Conservation (phyloP, 352 stramenopile genomes). For the Salisapilia sapeloensis region DNA sequence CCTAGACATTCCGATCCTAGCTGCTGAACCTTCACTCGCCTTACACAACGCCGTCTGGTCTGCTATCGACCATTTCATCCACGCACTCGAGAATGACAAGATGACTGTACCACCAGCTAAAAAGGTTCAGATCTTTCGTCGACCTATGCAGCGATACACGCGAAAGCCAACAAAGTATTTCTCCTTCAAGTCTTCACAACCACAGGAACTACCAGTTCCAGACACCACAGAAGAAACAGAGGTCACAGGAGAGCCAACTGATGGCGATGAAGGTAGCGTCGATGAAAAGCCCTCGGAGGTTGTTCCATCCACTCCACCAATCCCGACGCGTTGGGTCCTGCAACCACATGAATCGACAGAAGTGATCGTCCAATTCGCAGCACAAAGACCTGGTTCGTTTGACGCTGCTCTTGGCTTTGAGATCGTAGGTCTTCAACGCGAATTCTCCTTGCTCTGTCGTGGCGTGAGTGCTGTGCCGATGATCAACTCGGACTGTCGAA, state of each 20-base stretch:
- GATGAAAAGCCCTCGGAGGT: too few relatives aligned
- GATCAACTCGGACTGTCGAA: constrained; percentile 86
- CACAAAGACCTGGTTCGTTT: constrained; percentile 54
- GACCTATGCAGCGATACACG: constrained; percentile 38
- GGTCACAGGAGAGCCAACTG: too few relatives aligned
- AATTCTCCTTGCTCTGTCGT: constrained; percentile 71
- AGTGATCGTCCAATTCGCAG: constrained; percentile 73
- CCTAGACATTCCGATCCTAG: constrained; percentile 30
- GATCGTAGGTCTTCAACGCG: constrained; percentile 69
- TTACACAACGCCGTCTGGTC: constrained; percentile 33
- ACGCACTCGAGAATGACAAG: constrained; percentile 40
- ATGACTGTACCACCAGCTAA: constrained; percentile 31
- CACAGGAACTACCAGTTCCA: not conserved
- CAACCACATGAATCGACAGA: constrained; percentile 25
- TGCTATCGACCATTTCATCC: constrained; percentile 40
- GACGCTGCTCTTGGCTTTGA: constrained; percentile 83
- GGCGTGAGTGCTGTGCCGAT: constrained; percentile 76
- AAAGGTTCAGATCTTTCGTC: constrained; percentile 69
- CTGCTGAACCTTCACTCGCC: constrained; percentile 24
- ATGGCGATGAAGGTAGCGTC: too few relatives aligned
- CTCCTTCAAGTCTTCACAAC: constrained; percentile 12
- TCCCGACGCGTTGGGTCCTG: constrained; percentile 81
- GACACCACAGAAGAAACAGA: not conserved
- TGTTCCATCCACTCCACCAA: too few relatives aligned
- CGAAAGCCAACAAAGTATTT: constrained; percentile 44